A percentile compares a stretch with the other conserved stretches of the same genome.
Conservation (phyloP, 345 rosid genomes). For the Syzygium oleosum region DNA sequence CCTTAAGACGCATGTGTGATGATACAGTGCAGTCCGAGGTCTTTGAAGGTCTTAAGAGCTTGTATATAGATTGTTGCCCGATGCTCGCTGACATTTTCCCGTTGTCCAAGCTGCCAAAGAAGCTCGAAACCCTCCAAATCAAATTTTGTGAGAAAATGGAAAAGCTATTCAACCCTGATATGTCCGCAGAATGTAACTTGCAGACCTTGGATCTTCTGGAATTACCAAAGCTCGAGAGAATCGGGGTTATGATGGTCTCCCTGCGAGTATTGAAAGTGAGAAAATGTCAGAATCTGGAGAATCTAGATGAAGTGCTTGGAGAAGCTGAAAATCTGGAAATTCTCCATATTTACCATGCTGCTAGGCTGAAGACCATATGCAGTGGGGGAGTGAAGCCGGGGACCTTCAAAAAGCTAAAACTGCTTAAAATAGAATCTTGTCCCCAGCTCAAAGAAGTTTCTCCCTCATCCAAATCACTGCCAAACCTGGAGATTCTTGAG, state of each 20-base stretch:
- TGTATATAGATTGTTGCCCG: conserved; percentile 45
- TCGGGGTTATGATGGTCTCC: conserved; percentile 4
- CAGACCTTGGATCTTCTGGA: conserved; percentile 19
- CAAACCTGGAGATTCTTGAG: not conserved
- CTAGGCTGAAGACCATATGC: not conserved
- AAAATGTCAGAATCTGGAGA: not conserved
- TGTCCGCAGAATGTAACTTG: not conserved
- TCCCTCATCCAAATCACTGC: not conserved
- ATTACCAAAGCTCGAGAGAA: conserved; percentile 20
- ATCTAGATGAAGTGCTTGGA: not conserved
- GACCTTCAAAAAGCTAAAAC: not conserved
- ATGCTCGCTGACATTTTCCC: conserved; percentile 18
- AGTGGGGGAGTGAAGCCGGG: not conserved
- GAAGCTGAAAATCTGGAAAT: not conserved
- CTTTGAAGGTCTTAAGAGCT: conserved; percentile 22
- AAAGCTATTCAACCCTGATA: conserved; percentile 2
- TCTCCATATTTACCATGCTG: not conserved
- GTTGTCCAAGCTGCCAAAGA: conserved; percentile 8
- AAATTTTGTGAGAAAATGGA: conserved; percentile 32
- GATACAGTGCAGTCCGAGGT: not conserved
- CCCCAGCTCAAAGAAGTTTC: not conserved
- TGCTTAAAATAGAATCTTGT: not conserved
- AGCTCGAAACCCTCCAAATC: conserved; percentile 24
- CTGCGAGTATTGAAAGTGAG: not conserved
- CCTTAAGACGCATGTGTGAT: conserved; percentile 11